Conservation (phyloP, 1,284 basidiomycete species). For the Pseudozyma thailandica region DNA sequence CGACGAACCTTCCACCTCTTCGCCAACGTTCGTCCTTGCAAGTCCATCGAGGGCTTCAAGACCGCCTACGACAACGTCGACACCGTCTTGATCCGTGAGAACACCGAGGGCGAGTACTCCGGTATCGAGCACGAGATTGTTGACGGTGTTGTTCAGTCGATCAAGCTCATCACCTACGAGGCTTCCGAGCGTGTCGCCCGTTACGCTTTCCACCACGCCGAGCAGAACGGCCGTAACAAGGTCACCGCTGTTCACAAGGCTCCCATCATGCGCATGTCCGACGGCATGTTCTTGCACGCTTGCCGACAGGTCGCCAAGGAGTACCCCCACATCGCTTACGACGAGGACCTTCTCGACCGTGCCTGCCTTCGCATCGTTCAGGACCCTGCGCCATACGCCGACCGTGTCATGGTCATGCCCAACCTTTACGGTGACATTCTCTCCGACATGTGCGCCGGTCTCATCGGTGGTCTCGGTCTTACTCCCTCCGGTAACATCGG, state of each 20-base stretch:
- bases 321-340: constrained; percentile 90
- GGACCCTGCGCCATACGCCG: constrained; percentile 91
- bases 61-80: constrained; percentile 98
- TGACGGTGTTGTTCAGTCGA: constrained; percentile 98
- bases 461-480: constrained; percentile 96
- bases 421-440: constrained; percentile 98
- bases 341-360: constrained; percentile 96
- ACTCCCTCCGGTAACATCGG: constrained; percentile 98
- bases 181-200: constrained; percentile 98
- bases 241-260: constrained; percentile 99
- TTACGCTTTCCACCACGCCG: constrained; percentile 98
- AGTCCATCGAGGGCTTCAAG: constrained; percentile 95
- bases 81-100: constrained; percentile 97
- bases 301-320: constrained; percentile 97
- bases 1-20: constrained; percentile 97
- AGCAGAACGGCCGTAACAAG: constrained; percentile 84
- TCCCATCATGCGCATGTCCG: constrained; percentile 99
- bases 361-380: constrained; percentile 85
- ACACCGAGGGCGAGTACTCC: constrained; percentile 99
- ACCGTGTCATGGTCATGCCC: constrained; percentile 99
- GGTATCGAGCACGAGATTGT: constrained; percentile 98
- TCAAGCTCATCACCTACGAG: constrained; percentile 99
- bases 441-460: constrained; percentile 98
- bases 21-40: constrained; percentile 97
- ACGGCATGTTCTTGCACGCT: constrained; percentile 98